These are phyloP conservation scores for Serendipita sp. DNA, from an alignment of 768 basidiomycete genomes.

Conservation along the genomic window DNA sequence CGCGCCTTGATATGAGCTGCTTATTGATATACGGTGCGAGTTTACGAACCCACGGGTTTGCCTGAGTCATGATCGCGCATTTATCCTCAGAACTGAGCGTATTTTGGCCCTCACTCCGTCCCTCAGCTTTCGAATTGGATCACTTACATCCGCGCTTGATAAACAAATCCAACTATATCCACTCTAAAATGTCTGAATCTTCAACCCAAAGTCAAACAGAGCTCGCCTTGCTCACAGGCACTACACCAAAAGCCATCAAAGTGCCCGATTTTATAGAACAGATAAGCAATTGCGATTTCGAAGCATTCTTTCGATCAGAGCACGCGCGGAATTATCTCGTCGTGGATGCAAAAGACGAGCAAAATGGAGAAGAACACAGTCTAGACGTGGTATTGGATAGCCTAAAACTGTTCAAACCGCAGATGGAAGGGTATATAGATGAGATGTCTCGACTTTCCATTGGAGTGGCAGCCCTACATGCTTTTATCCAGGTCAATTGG, in stretches of 20 bases:
- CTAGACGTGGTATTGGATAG: background rate
- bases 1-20: too few species aligned
- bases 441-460: conserved; percentile 47
- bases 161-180: too few species aligned
- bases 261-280: background rate
- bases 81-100: too few species aligned
- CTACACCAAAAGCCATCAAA: background rate
- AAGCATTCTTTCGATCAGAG: background rate
- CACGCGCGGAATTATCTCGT: background rate
- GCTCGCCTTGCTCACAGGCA: background rate
- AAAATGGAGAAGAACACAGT: background rate
- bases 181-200: background rate
- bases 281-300: background rate
- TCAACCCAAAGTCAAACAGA: background rate
- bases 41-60: too few species aligned
- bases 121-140: too few species aligned
- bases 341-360: background rate
- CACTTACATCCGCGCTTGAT: too few species aligned
- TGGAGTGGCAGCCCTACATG: conserved; percentile 69
- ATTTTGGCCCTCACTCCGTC: too few species aligned
- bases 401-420: background rate
- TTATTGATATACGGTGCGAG: too few species aligned
- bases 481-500: conserved; percentile 91
- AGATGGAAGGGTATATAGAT: conserved; percentile 16
- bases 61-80: too few species aligned